phyloP scores from a whole-genome alignment of 202 grass and related monocot species.

The Carex sylvatica region DNA sequence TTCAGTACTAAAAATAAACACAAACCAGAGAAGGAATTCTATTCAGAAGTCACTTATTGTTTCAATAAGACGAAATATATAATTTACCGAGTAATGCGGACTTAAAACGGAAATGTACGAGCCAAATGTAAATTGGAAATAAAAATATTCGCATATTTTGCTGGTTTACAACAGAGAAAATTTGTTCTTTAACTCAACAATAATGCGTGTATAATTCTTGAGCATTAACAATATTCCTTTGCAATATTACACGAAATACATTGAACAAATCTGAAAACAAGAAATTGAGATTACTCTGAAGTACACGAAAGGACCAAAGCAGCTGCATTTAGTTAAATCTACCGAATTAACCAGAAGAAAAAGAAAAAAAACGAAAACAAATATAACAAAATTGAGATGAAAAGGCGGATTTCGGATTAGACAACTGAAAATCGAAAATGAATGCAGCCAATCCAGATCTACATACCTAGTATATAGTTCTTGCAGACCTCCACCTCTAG shows the following conservation, averaged over 20 bases:
- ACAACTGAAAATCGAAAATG: not conserved
- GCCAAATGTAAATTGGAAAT: not conserved
- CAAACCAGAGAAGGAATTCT: not conserved
- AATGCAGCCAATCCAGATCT: slow-evolving; percentile 4
- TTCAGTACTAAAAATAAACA: not conserved
- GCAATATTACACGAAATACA: not conserved
- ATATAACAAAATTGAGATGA: not conserved
- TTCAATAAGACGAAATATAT: not conserved
- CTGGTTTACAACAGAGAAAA: not conserved
- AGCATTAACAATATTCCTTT: not conserved
- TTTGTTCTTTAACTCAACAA: not conserved
- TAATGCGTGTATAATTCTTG: not conserved
- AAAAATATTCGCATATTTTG: not conserved
- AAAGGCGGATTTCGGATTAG: not conserved
- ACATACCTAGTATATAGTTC: slow-evolving; percentile 16
- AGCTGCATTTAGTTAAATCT: not conserved
- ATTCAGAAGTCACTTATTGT: not conserved
- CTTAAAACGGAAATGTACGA: not conserved
- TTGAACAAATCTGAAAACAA: slow-evolving; percentile 7
- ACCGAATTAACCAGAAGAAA: not conserved
- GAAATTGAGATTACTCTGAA: not conserved
- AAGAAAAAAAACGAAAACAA: not conserved
- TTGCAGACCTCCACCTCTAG: not conserved
- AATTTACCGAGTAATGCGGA: not conserved
- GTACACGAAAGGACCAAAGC: not conserved